These are phyloP conservation scores for Hypoxylon trugodes DNA, from an alignment of 495 filamentous ascomycete genomes.

Conservation along the genomic window DNA sequence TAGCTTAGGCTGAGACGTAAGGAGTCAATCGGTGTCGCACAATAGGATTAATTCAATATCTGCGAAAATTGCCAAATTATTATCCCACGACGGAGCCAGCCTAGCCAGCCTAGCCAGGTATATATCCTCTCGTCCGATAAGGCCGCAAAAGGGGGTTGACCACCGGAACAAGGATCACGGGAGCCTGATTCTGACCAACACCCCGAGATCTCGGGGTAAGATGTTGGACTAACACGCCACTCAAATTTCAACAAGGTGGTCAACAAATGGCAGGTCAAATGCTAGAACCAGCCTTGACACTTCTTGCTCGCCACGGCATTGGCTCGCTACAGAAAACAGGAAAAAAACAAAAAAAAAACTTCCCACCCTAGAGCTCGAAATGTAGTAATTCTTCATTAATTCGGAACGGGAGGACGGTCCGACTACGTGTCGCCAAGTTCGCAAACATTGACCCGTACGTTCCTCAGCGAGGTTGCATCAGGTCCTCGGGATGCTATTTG, in stretches of 20 bases:
- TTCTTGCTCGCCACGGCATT: conserved; percentile 10
- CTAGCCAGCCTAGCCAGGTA: conserved; percentile 9
- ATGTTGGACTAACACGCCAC: conserved; percentile 10
- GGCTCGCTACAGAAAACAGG: conserved; percentile 24
- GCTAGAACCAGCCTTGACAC: not conserved
- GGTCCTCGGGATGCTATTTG: conserved; percentile 8
- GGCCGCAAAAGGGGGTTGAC: conserved; percentile 32
- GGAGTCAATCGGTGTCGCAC: conserved; percentile 13
- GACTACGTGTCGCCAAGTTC: conserved; percentile 13
- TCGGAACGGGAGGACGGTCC: conserved; percentile 26
- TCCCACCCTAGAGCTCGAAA: conserved; percentile 13
- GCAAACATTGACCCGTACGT: conserved; percentile 5
- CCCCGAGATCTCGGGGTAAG: not conserved
- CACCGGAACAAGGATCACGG: conserved; percentile 6
- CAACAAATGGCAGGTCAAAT: conserved; percentile 8
- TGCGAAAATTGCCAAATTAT: conserved; percentile 15
- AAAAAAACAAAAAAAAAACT: too few relatives aligned
- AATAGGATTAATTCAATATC: conserved; percentile 25
- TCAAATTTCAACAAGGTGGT: conserved; percentile 8
- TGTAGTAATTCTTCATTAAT: conserved; percentile 27
- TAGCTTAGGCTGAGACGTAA: conserved; percentile 11
- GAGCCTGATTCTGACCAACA: conserved; percentile 19
- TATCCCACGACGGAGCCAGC: conserved; percentile 7
- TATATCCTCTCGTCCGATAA: conserved; percentile 34
- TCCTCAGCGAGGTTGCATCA: conserved; percentile 18